Evolutionary conservation across 2,329 filamentous ascomycete genomes (phyloP).

Genomic region (Aspergillus sp.): DNA sequence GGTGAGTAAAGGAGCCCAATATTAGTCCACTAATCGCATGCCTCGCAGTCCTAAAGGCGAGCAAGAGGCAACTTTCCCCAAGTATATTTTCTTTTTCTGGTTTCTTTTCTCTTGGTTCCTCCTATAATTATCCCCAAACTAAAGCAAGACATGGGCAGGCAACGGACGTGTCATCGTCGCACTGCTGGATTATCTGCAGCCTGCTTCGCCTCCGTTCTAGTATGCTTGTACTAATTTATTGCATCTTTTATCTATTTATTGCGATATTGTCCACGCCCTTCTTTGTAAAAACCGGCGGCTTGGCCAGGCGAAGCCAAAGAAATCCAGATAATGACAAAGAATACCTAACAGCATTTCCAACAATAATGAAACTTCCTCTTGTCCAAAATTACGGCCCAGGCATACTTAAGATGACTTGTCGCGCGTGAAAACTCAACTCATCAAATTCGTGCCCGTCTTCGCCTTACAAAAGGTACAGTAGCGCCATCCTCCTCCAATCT

Average conservation of each 20-base stretch:
- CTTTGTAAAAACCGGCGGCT: background rate
- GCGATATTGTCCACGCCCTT: background rate
- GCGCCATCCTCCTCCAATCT: too few relatives aligned
- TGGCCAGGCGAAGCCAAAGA: background rate
- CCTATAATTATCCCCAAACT: conserved; percentile 3
- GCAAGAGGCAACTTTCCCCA: background rate
- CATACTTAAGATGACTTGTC: too few relatives aligned
- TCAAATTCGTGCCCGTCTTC: too few relatives aligned
- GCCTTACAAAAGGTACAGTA: too few relatives aligned
- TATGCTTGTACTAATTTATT: background rate
- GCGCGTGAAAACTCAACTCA: too few relatives aligned
- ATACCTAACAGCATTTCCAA: background rate
- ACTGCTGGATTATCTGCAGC: conserved; percentile 3
- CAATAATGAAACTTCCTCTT: background rate
- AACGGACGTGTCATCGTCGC: conserved; percentile 5
- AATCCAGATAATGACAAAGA: background rate
- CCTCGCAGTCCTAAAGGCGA: background rate
- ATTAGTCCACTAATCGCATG: background rate
- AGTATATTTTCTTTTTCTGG: background rate
- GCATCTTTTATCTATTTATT: background rate
- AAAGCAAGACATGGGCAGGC: conserved; percentile 2
- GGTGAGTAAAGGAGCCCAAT: background rate
- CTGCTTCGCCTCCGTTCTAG: background rate
- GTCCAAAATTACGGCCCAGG: background rate
- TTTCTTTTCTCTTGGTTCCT: background rate